A percentile compares a stretch with the other conserved stretches of the same genome.
Conservation (phyloP, 306 rosid species). For the Lathyrus sativus region DNA sequence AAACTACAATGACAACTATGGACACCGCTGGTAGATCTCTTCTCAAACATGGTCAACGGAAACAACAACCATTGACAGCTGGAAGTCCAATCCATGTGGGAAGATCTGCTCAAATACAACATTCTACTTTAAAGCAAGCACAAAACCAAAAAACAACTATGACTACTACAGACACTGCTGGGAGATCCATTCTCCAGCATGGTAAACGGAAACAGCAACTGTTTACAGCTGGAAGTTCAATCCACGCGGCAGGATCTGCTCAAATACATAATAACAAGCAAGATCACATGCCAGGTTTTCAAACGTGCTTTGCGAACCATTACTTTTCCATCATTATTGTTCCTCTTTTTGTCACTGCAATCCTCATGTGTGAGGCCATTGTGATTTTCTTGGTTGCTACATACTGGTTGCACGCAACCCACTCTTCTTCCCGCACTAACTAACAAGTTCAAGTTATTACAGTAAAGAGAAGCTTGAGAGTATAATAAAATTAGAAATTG, state of each 20-base stretch:
- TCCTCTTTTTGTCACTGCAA: constrained; percentile 47
- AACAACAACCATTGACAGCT: neutral
- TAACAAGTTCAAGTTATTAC: neutral
- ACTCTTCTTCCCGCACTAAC: constrained; percentile 79
- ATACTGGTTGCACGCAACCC: constrained; percentile 65
- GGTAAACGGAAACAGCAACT: neutral
- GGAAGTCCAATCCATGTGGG: too few relatives aligned
- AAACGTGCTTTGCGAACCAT: constrained; percentile 58
- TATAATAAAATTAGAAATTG: neutral
- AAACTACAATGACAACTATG: neutral
- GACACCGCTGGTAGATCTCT: neutral
- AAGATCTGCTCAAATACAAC: neutral
- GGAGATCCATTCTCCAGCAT: neutral
- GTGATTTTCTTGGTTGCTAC: constrained; percentile 12
- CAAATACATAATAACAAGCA: neutral
- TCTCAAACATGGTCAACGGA: neutral
- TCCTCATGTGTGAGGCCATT: constrained; percentile 41
- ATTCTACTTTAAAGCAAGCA: neutral
- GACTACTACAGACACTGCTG: neutral
- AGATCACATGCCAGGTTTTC: constrained; percentile 3
- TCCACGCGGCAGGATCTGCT: neutral
- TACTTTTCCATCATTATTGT: constrained; percentile 22
- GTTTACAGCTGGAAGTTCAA: constrained; percentile 8
- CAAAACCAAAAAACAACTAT: neutral
- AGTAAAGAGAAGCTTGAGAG: neutral